Base-by-base conservation (phyloP, 75 land plant species). In the Cunninghamia lanceolata region DNA sequence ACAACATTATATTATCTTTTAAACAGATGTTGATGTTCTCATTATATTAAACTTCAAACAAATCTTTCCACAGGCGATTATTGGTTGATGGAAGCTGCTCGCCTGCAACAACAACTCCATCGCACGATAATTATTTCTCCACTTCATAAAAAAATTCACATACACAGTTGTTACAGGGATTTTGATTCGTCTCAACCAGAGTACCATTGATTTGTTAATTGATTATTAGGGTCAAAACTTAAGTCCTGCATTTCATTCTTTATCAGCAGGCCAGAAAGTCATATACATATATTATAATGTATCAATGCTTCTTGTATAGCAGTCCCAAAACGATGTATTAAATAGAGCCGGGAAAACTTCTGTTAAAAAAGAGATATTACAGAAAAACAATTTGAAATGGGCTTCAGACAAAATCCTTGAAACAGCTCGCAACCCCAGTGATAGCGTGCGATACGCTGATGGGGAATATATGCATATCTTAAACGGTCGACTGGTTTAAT, bases 31-130 rank as follows among this genome's bases (percentile, higher is more conserved):
- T 3, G 3, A 50, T 50, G 53, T n/a, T n/a, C n/a, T n/a, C n/a
- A n/a, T n/a, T n/a, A n/a, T n/a, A n/a, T n/a, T n/a, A n/a, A n/a
- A n/a, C n/a, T n/a, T n/a, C n/a, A n/a, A 50, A n/a, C 13, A 40
- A 1, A 70, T 70, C 74, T 70, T 28, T 28, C 16, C 0, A 73
- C 75, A 73, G 75, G 36, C 53, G 38, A 3, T 85, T 85, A 45
- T 13, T 79, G 28, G 68, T 63, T 63, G 45, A 73, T 80, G 86
- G 73, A 78, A 42, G 86, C 84, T 85, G 74, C n/a, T 38, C 54
- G 83, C 81, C 39, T 52, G 47, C 47, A 85, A 80, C 47, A 5
- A 45, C 47, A 21, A 85, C 46, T 59, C 34, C 45, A 39, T 28
- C 46, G 4, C 75, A 73, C 1, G 75, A 73, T 1, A 73, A 73